These are phyloP conservation scores for Diaporthe destruens DNA, from an alignment of 2,329 filamentous ascomycete species.

Conservation along the genomic window DNA sequence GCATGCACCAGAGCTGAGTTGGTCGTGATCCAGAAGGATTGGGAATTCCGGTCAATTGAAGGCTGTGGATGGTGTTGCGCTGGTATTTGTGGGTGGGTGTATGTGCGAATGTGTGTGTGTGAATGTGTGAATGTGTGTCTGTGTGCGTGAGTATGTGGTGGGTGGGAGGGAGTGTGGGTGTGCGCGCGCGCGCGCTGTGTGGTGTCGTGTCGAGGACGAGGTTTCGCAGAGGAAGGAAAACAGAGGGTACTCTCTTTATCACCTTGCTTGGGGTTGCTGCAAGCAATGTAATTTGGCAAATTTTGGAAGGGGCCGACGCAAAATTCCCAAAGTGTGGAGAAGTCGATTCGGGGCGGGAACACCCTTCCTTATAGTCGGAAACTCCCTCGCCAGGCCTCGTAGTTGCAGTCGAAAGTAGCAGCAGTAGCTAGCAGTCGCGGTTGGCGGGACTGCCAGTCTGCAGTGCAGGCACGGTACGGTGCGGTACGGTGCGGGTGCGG, in stretches of 20 bases:
- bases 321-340: conserved; percentile 41
- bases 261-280: conserved; percentile 34
- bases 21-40: neutral
- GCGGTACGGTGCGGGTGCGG: conserved; percentile 18
- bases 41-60: conserved; percentile 21
- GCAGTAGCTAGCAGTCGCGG: conserved; percentile 3
- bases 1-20: conserved; percentile 26
- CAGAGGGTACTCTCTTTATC: conserved; percentile 16
- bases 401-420: conserved; percentile 13
- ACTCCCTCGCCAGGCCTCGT: conserved; percentile 30
- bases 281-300: conserved; percentile 36
- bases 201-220: conserved; percentile 15
- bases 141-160: neutral
- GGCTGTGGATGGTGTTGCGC: conserved; percentile 1
- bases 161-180: neutral
- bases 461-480: conserved; percentile 23
- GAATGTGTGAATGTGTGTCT: neutral
- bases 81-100: neutral
- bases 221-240: conserved; percentile 21
- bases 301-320: conserved; percentile 31
- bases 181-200: neutral
- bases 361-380: conserved; percentile 36
- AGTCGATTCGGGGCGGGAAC: conserved; percentile 37
- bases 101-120: neutral
- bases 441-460: conserved; percentile 20